A percentile compares a stretch with the other conserved stretches of the same genome.
phyloP scores from a whole-genome alignment of 768 basidiomycete species.

The Agaricus bisporus region DNA sequence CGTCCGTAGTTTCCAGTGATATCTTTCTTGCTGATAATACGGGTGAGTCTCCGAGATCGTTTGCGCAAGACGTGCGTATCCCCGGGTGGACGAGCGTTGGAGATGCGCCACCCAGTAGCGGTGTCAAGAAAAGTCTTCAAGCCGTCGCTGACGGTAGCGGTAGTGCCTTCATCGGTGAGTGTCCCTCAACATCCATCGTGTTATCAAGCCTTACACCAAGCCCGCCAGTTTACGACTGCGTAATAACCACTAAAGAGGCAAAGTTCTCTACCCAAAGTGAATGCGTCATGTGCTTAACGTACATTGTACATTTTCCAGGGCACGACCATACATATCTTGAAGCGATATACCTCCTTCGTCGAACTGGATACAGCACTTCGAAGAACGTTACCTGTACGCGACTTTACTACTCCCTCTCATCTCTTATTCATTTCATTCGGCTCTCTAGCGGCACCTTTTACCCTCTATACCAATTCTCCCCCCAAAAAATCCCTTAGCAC shows the following conservation, averaged over 20 bases:
- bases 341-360: constrained; percentile 63
- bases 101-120: constrained; percentile 18
- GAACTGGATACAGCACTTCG: constrained; percentile 43
- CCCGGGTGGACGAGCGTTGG: constrained; percentile 72
- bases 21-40: constrained; percentile 65
- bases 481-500: constrained; percentile 62
- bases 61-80: constrained; percentile 61
- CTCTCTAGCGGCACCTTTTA: constrained; percentile 34
- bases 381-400: constrained; percentile 46
- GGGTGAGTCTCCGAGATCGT: constrained; percentile 30
- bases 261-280: background rate
- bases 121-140: constrained; percentile 4
- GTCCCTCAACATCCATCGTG: background rate
- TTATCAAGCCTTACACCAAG: background rate
- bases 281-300: constrained; percentile 2
- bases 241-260: constrained; percentile 58
- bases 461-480: constrained; percentile 53
- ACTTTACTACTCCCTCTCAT: background rate
- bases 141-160: constrained; percentile 23
- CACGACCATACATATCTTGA: constrained; percentile 58
- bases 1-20: constrained; percentile 58
- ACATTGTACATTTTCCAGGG: constrained; percentile 27
- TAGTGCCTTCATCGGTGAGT: constrained; percentile 60
- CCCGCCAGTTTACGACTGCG: constrained; percentile 58
- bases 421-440: constrained; percentile 1